Percentiles rank a stretch among this genome's conserved stretches.
Conservation (phyloP, 2,329 filamentous ascomycete genomes). For the Xylariaceae sp. region DNA sequence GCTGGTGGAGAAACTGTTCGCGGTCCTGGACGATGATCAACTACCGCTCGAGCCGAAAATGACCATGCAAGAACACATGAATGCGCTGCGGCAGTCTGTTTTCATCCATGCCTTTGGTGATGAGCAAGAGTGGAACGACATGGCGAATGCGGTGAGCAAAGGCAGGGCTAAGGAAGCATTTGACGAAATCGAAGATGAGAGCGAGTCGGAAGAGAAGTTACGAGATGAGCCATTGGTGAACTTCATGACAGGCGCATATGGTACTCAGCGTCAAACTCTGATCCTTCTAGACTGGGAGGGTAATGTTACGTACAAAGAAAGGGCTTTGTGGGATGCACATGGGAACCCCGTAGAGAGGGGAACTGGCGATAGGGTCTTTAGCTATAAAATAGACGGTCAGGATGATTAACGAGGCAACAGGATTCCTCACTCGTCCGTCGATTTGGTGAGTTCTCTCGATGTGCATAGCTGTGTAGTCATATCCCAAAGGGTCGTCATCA, state of each 20-base stretch:
- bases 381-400: constrained; percentile 49
- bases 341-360: constrained; percentile 52
- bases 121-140: constrained; percentile 38
- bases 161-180: constrained; percentile 35
- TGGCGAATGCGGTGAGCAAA: constrained; percentile 36
- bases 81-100: constrained; percentile 53
- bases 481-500: too few species aligned
- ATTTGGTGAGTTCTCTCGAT: too few species aligned
- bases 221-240: constrained; percentile 34
- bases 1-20: constrained; percentile 48
- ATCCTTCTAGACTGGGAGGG: constrained; percentile 60
- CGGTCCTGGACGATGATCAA: constrained; percentile 53
- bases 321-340: constrained; percentile 55
- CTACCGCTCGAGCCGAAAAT: constrained; percentile 41
- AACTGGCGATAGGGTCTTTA: constrained; percentile 50
- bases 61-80: constrained; percentile 51
- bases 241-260: constrained; percentile 58
- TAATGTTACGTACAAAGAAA: constrained; percentile 55
- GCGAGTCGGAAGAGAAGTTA: constrained; percentile 30
- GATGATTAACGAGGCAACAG: background rate
- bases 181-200: constrained; percentile 32
- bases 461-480: too few species aligned
- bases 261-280: constrained; percentile 61
- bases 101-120: constrained; percentile 58
- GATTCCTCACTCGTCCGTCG: too few species aligned